Evolutionary conservation across 257 asterid genomes (phyloP).

Genomic region (Przewalskia tangutica): DNA sequence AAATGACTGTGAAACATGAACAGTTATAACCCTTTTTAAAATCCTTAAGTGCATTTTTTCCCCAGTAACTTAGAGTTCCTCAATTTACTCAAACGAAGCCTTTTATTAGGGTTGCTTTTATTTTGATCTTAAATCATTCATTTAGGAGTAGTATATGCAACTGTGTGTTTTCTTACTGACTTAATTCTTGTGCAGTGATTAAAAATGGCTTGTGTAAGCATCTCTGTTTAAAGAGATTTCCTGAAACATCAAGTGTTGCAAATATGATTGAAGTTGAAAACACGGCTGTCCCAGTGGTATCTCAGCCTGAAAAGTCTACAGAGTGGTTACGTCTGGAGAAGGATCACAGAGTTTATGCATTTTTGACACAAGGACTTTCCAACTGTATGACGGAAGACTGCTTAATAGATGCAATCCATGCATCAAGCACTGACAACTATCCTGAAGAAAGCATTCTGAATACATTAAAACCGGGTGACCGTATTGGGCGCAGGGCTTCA

Average conservation of each 20-base stretch:
- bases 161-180: background rate
- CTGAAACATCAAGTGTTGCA: slow-evolving; percentile 31
- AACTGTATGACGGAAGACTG: slow-evolving; percentile 29
- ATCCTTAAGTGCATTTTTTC: background rate
- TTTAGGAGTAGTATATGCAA: background rate
- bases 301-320: slow-evolving; percentile 10
- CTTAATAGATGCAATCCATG: slow-evolving; percentile 51
- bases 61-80: background rate
- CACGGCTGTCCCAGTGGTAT: slow-evolving; percentile 16
- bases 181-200: slow-evolving; percentile 46
- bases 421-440: slow-evolving; percentile 72
- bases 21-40: background rate
- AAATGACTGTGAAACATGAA: background rate
- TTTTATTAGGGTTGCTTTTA: background rate
- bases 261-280: slow-evolving; percentile 25
- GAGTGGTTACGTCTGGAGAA: slow-evolving; percentile 29
- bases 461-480: slow-evolving; percentile 44
- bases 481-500: slow-evolving; percentile 46
- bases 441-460: slow-evolving; percentile 68
- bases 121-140: background rate
- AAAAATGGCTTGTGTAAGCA: slow-evolving; percentile 46
- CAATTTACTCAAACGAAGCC: background rate
- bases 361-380: slow-evolving; percentile 31
- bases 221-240: slow-evolving; percentile 51
- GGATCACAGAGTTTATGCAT: slow-evolving; percentile 55